Conservation (phyloP, 495 filamentous ascomycete genomes). For the Entonaema liquescens region DNA sequence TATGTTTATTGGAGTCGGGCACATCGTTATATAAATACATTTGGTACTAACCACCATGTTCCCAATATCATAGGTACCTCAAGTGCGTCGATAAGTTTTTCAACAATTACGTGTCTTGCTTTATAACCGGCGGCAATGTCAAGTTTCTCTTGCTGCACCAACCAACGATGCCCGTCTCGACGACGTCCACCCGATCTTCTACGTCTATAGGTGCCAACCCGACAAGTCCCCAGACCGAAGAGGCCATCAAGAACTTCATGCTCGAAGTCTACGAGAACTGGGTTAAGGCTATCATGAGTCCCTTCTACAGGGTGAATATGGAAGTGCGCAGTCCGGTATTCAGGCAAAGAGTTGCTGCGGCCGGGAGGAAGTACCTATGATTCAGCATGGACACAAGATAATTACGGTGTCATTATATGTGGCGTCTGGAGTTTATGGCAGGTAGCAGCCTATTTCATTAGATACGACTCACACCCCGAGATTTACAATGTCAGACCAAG, state of each 20-base stretch:
- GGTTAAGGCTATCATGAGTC: conserved; percentile 97
- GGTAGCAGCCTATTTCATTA: background rate
- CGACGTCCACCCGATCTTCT: conserved; percentile 59
- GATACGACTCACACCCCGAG: background rate
- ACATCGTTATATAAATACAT: background rate
- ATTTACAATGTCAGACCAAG: background rate
- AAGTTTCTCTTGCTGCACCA: conserved; percentile 93
- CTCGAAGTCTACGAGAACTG: conserved; percentile 92
- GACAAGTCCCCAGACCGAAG: conserved; percentile 85
- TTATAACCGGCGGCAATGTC: conserved; percentile 82
- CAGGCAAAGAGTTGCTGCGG: conserved; percentile 77
- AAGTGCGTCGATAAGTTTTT: conserved; percentile 95
- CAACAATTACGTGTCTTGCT: conserved; percentile 88
- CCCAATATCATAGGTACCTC: conserved; percentile 72
- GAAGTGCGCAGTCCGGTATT: conserved; percentile 87
- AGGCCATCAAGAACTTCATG: conserved; percentile 93
- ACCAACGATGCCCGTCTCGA: conserved; percentile 58
- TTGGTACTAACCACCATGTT: background rate
- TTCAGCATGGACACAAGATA: background rate
- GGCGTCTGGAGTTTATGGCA: conserved; percentile 31
- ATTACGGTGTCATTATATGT: background rate
- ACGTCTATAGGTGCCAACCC: conserved; percentile 82
- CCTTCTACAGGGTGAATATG: conserved; percentile 86
- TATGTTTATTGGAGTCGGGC: too few relatives aligned
- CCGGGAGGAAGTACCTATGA: conserved; percentile 91